Evolutionary conservation across 2,329 filamentous ascomycete genomes (phyloP).

Genomic region (Aspergillus hiratsukae): DNA sequence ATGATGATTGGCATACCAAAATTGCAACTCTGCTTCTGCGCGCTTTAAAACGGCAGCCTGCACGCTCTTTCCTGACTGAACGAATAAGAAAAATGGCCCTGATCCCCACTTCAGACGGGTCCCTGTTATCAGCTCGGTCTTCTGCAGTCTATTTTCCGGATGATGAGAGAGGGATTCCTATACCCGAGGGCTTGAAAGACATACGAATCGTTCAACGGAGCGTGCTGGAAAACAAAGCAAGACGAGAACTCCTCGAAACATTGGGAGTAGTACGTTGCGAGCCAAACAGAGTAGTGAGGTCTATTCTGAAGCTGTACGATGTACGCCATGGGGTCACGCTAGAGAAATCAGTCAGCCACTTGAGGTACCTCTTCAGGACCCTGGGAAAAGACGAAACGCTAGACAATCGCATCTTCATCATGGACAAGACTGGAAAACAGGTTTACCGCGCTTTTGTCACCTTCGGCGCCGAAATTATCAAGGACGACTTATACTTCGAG

Average conservation of each 20-base stretch:
- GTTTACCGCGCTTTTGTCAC: background rate
- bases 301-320: conserved; percentile 3
- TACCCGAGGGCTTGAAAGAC: background rate
- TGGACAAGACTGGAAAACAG: background rate
- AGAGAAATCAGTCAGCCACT: background rate
- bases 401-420: conserved; percentile 6
- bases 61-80: background rate
- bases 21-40: background rate
- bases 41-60: background rate
- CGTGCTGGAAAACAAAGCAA: background rate
- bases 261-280: background rate
- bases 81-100: no score
- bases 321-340: background rate
- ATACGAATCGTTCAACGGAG: background rate
- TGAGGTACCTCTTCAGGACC: conserved; percentile 1
- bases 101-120: background rate
- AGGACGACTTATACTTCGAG: conserved; percentile 4
- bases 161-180: background rate
- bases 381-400: background rate
- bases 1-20: conserved; percentile 5
- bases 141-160: conserved; percentile 1
- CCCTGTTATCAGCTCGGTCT: background rate
- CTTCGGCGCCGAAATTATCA: background rate
- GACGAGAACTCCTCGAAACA: background rate
- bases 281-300: background rate